Conservation (phyloP, 208 protist species). For the Trypanosoma platydactyli region DNA sequence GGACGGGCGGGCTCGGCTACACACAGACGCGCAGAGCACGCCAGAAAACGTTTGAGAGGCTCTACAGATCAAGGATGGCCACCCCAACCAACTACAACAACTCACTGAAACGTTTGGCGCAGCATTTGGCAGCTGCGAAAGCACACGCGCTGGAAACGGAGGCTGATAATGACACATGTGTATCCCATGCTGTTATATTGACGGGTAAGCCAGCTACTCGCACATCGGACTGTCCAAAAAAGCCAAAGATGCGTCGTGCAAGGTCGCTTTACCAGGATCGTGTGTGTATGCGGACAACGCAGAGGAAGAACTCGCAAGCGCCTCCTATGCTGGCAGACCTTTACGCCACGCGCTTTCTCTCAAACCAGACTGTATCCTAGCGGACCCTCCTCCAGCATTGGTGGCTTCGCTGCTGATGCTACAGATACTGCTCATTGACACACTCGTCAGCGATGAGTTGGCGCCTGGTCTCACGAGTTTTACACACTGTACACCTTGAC, state of each 20-base stretch:
- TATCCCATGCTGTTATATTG: neutral
- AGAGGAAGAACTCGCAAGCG: neutral
- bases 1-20: slow-evolving; percentile 15
- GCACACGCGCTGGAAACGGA: neutral
- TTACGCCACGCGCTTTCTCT: slow-evolving; percentile 1
- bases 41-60: slow-evolving; percentile 26
- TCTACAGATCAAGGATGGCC: slow-evolving; percentile 16
- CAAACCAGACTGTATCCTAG: neutral
- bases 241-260: neutral
- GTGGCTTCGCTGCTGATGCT: neutral
- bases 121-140: neutral
- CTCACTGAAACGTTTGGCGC: neutral
- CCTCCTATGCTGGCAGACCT: slow-evolving; percentile 18
- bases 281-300: too few relatives aligned
- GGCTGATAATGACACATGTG: neutral
- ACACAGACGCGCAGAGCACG: neutral
- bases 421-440: too few relatives aligned
- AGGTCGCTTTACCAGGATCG: too few relatives aligned
- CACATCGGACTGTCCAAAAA: neutral
- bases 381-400: neutral
- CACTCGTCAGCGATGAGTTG: too few relatives aligned
- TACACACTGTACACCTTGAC: too few relatives aligned
- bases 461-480: too few relatives aligned
- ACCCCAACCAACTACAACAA: neutral
- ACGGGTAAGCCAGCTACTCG: neutral